These are phyloP conservation scores for Neobulgaria alba DNA, from an alignment of 2,329 filamentous ascomycete species.

Conservation along the genomic window DNA sequence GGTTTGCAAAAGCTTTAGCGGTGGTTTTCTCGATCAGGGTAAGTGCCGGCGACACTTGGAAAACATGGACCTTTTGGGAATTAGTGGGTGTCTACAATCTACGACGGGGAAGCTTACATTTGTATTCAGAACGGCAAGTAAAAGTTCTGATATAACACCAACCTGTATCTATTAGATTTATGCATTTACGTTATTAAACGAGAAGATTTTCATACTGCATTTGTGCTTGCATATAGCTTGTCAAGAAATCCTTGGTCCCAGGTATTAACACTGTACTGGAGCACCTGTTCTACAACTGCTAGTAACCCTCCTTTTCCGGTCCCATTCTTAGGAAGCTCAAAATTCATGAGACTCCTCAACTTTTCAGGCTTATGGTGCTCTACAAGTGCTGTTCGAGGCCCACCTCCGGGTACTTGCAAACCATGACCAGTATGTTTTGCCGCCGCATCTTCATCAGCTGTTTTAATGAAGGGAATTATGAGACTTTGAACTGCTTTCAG, in stretches of 20 bases:
- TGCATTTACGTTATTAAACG: neutral
- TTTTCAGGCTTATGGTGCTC: slow-evolving; percentile 52
- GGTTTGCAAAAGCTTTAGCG: slow-evolving; percentile 58
- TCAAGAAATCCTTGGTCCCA: slow-evolving; percentile 96
- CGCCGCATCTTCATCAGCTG: slow-evolving; percentile 57
- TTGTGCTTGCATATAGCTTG: slow-evolving; percentile 88
- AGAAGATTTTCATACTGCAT: slow-evolving; percentile 48
- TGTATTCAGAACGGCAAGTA: slow-evolving; percentile 82
- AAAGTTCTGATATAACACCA: slow-evolving; percentile 74
- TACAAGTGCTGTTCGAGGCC: slow-evolving; percentile 50
- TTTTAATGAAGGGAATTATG: slow-evolving; percentile 61
- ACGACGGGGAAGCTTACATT: slow-evolving; percentile 52
- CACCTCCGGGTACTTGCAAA: slow-evolving; percentile 31
- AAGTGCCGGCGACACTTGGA: slow-evolving; percentile 83
- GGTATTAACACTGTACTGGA: slow-evolving; percentile 91
- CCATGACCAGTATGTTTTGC: slow-evolving; percentile 45
- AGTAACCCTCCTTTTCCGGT: slow-evolving; percentile 67
- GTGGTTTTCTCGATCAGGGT: slow-evolving; percentile 83
- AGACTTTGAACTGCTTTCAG: slow-evolving; percentile 58
- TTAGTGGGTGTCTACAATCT: slow-evolving; percentile 8
- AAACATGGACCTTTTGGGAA: slow-evolving; percentile 63
- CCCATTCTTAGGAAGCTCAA: slow-evolving; percentile 50
- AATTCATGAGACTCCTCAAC: slow-evolving; percentile 44
- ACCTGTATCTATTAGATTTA: slow-evolving; percentile 40
- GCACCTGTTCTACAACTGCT: slow-evolving; percentile 57